Conservation (phyloP, 2,329 filamentous ascomycete species). For the Kalaharituber pfeilii region DNA sequence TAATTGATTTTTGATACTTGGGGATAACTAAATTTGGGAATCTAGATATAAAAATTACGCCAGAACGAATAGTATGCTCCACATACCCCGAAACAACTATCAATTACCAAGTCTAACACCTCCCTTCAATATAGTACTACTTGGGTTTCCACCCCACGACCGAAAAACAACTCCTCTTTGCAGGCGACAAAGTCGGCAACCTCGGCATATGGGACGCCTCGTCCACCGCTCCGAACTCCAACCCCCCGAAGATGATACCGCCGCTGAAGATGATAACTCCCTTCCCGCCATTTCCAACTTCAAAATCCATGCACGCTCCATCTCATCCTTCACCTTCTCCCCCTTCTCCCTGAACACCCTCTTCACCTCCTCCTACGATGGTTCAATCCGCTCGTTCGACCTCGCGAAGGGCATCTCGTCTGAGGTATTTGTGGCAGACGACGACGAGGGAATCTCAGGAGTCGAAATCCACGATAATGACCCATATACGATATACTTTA, state of each 20-base stretch:
- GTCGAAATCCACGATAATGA: conserved; percentile 68
- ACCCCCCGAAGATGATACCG: conserved; percentile 40
- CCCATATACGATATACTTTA: conserved; percentile 52
- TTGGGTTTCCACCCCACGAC: conserved; percentile 75
- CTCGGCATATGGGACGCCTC: conserved; percentile 1
- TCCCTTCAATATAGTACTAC: conserved; percentile 37
- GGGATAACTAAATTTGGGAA: too few relatives aligned
- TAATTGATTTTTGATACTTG: too few relatives aligned
- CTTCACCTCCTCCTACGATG: conserved; percentile 82
- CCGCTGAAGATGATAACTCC: conserved; percentile 51
- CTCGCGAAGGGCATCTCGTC: conserved; percentile 60
- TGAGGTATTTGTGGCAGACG: conserved; percentile 61
- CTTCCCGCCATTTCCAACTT: conserved; percentile 64
- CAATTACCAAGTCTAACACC: neutral
- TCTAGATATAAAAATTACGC: conserved; percentile 74
- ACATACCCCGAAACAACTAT: neutral
- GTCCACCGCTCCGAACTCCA: neutral
- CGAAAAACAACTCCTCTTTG: conserved; percentile 77
- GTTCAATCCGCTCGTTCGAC: conserved; percentile 73
- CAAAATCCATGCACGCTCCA: conserved; percentile 78
- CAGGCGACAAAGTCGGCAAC: conserved; percentile 61
- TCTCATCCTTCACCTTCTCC: conserved; percentile 66
- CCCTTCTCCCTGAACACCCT: conserved; percentile 55
- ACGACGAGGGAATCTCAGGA: conserved; percentile 59
- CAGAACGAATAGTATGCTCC: conserved; percentile 46